Evolutionary conservation across 345 rosid genomes (phyloP), one percentile per base, ranked within the genome.

Genomic region (Anacardium occidentale): DNA sequence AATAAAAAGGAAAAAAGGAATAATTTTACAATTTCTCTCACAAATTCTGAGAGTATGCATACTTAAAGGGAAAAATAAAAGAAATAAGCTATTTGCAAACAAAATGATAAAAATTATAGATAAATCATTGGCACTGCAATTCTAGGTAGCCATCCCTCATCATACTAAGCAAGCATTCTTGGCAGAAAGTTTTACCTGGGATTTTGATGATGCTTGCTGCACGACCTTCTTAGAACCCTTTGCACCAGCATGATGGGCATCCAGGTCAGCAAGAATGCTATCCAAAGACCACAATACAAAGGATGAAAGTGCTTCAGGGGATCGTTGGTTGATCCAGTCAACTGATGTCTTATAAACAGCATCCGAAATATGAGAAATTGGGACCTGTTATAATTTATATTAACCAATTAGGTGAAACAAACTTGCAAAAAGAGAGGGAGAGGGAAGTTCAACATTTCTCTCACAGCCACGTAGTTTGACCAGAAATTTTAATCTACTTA

Each of bases 221-320:
- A 25, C 82, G 62, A 72, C 80, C 75, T 87, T 91, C 76, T 87
- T 91, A 75, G 90, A 75, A 56, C 75, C 88, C 83, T 87, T 91
- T 21, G 82, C 78, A 78, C 81, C 71, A 57, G 73, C 71, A 66
- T 83, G 85, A 17, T 87, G 91, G 52, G 75, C 81, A 29, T 82
- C 87, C 57, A 87, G 75, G 76, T 87, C 92, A 42, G 85, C 70
- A 53, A 91, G 82, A 74, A 89, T 86, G 77, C 87, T 73, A 68
- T 87, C 97, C 69, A 87, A 71, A 37, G 83, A 86, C 97, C 97
- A 89, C 61, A 85, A 54, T 10, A 91, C 79, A 75, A 89, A 89
- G 37, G 85, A 71, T 52, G 82, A 80, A 65, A 91, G 89, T 14
- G 94, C 86, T 26, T 87, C 94, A 44, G 77, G 21, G 8, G 94